These are phyloP conservation scores for Parathielavia hyrcaniae DNA, from an alignment of 495 filamentous ascomycete species.

Conservation along the genomic window DNA sequence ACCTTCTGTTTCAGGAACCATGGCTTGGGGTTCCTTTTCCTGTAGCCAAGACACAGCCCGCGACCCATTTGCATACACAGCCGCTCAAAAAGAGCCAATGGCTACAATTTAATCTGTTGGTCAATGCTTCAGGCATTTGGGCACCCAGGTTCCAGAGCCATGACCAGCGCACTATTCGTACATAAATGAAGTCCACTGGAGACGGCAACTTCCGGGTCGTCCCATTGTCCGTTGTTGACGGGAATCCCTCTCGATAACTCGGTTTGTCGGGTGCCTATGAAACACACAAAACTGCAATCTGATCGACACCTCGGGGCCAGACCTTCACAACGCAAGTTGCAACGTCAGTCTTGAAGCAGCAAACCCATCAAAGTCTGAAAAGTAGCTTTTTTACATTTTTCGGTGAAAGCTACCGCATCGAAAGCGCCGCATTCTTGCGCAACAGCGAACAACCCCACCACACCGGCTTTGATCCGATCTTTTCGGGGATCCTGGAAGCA, in stretches of 20 bases:
- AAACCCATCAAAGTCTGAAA: not conserved
- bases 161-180: no score
- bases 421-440: not conserved
- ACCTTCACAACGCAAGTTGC: not conserved
- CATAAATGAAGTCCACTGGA: no score
- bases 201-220: no score
- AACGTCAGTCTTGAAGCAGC: not conserved
- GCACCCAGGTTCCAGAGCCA: no score
- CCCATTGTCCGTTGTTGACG: not conserved
- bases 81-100: no score
- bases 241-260: not conserved
- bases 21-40: no score
- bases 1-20: no score
- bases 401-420: not conserved
- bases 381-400: not conserved
- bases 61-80: not conserved
- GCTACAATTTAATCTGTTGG: no score
- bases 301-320: not conserved
- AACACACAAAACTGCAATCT: slow-evolving; percentile 2
- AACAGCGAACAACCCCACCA: not conserved
- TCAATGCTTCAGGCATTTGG: no score
- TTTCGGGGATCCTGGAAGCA: not conserved
- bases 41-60: not conserved
- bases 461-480: slow-evolving; percentile 7
- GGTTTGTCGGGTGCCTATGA: slow-evolving; percentile 2